Conservation (phyloP, 2,329 filamentous ascomycete genomes). For the Akanthomyces dipterigenus region DNA sequence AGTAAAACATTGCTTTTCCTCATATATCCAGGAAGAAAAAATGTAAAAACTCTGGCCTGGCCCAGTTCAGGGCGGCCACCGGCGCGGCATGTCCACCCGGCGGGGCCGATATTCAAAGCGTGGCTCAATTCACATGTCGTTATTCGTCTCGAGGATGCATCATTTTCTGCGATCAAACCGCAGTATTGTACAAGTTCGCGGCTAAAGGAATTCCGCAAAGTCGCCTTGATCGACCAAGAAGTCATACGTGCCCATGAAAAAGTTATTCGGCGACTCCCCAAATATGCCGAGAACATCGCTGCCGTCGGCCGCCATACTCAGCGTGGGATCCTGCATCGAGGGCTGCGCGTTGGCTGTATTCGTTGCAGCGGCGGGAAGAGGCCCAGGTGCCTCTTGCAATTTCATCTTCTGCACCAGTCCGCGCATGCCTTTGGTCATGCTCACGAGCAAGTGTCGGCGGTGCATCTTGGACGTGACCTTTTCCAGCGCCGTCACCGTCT, state of each 20-base stretch:
- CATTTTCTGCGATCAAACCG: no score
- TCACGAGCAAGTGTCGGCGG: constrained; percentile 7
- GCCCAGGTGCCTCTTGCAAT: background rate
- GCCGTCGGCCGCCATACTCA: background rate
- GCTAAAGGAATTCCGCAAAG: background rate
- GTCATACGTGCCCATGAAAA: constrained; percentile 11
- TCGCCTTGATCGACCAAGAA: constrained; percentile 6
- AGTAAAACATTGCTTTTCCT: no score
- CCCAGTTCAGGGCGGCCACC: background rate
- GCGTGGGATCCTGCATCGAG: background rate
- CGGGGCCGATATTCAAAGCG: background rate
- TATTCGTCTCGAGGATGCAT: no score
- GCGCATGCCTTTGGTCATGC: constrained; percentile 10
- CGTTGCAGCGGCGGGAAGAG: background rate
- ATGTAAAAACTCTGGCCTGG: background rate
- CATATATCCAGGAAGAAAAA: background rate
- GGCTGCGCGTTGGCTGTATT: background rate
- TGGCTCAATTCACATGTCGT: no score
- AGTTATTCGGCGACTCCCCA: constrained; percentile 1
- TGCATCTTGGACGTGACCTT: constrained; percentile 9
- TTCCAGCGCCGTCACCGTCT: constrained; percentile 7
- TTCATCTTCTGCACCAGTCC: constrained; percentile 10
- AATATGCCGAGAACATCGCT: constrained; percentile 2
- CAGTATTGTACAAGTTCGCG: background rate
- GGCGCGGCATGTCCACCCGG: background rate